These are phyloP conservation scores for Tetraselmis chui DNA, from an alignment of 139 green algal species.

Conservation along the genomic window DNA sequence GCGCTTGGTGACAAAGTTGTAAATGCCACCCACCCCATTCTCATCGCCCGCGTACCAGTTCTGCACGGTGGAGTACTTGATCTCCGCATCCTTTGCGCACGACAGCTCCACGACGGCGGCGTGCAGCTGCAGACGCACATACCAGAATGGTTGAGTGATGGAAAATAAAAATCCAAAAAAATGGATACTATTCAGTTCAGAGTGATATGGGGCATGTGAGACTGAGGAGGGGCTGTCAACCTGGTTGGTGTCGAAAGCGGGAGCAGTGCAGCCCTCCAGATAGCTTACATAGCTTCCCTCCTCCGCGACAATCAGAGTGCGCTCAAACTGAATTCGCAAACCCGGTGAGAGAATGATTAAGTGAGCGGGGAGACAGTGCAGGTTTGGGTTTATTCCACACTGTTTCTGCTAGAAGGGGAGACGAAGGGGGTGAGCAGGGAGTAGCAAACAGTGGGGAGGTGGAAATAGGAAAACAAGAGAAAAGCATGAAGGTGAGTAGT, in stretches of 20 bases:
- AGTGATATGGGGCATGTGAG: not conserved
- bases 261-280: constrained; percentile 95
- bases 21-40: constrained; percentile 89
- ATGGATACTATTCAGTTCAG: no score
- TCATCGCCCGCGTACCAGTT: constrained; percentile 97
- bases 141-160: no score
- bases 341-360: no score
- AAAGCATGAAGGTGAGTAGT: not conserved
- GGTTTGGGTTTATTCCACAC: no score
- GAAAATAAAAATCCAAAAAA: no score
- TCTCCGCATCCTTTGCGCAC: constrained; percentile 75
- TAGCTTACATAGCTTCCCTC: constrained; percentile 92
- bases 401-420: no score
- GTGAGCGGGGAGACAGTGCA: no score
- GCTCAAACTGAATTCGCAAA: constrained; percentile 99
- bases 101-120: constrained; percentile 96
- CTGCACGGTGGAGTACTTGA: constrained; percentile 99
- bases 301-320: constrained; percentile 95
- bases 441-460: no score
- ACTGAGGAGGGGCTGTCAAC: constrained; percentile 13
- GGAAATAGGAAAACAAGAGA: no score
- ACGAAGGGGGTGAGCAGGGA: no score
- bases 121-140: constrained; percentile 91
- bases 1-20: constrained; percentile 99
- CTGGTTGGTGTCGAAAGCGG: constrained; percentile 91